phyloP scores from a whole-genome alignment of 2,329 filamentous ascomycete genomes.

The Colletotrichum sp. region DNA sequence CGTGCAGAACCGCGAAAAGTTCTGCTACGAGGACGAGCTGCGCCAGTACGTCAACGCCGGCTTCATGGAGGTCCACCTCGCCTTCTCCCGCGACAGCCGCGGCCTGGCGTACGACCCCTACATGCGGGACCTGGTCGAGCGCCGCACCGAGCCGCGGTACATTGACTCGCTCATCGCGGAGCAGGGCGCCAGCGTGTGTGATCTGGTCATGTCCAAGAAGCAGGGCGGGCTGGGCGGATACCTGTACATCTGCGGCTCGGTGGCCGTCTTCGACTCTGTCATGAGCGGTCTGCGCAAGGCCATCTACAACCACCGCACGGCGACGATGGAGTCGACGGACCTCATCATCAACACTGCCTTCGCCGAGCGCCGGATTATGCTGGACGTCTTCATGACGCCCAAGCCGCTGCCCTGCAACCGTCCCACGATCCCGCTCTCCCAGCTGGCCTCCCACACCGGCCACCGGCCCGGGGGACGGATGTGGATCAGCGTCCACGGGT shows the following conservation, averaged over 20 bases:
- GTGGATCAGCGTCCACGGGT: constrained; percentile 59
- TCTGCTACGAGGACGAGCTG: constrained; percentile 55
- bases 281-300: constrained; percentile 61
- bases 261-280: constrained; percentile 54
- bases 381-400: constrained; percentile 63
- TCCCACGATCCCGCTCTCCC: constrained; percentile 53
- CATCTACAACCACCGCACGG: constrained; percentile 57
- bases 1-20: constrained; percentile 57
- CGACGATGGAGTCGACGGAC: constrained; percentile 55
- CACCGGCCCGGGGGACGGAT: constrained; percentile 50
- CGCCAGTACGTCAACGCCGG: constrained; percentile 49
- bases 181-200: constrained; percentile 54
- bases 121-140: constrained; percentile 51
- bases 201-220: constrained; percentile 62
- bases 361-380: constrained; percentile 60
- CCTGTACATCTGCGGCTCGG: constrained; percentile 30
- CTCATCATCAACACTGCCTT: constrained; percentile 57
- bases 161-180: constrained; percentile 58
- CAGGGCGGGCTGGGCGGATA: constrained; percentile 48
- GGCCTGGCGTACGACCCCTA: constrained; percentile 50
- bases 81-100: constrained; percentile 54
- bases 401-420: constrained; percentile 55
- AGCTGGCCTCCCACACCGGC: constrained; percentile 55
- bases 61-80: constrained; percentile 56
- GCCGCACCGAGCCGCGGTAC: constrained; percentile 53